phyloP scores from a whole-genome alignment of 2,329 filamentous ascomycete species.

The Penicillium concentricum region DNA sequence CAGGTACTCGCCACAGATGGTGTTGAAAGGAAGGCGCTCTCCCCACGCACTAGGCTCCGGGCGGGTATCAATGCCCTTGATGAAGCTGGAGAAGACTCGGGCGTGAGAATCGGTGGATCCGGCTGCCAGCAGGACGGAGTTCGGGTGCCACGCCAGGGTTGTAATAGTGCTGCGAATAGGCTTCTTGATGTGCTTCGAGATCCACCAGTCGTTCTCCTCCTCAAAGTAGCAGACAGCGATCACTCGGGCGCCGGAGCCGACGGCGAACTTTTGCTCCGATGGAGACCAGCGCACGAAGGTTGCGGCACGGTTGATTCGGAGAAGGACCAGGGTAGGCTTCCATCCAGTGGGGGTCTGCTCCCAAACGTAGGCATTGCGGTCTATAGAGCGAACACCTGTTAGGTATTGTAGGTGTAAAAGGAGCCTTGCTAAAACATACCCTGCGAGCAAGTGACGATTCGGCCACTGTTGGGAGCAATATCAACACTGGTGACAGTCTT shows the following conservation, averaged over 20 bases:
- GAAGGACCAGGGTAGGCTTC: constrained; percentile 94
- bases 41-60: constrained; percentile 90
- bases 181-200: constrained; percentile 99
- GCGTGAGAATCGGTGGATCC: constrained; percentile 98
- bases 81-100: constrained; percentile 89
- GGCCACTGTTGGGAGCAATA: constrained; percentile 84
- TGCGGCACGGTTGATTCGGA: constrained; percentile 93
- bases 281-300: constrained; percentile 98
- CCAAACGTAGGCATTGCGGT: constrained; percentile 98
- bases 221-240: constrained; percentile 99
- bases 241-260: constrained; percentile 90
- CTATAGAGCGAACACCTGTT: constrained; percentile 46
- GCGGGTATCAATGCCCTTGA: constrained; percentile 87
- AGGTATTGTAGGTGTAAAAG: background rate
- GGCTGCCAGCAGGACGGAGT: constrained; percentile 89
- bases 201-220: constrained; percentile 99
- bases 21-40: constrained; percentile 95
- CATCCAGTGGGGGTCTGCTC: constrained; percentile 88
- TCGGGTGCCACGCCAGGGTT: constrained; percentile 93
- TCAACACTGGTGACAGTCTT: constrained; percentile 96
- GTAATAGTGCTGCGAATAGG: constrained; percentile 97
- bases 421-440: constrained; percentile 53
- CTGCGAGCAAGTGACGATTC: constrained; percentile 97
- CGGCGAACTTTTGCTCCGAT: constrained; percentile 94
- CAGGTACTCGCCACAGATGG: constrained; percentile 91